These are phyloP conservation scores for Paecilomyces formosus DNA, from an alignment of 2,329 filamentous ascomycete genomes.

Conservation along the genomic window DNA sequence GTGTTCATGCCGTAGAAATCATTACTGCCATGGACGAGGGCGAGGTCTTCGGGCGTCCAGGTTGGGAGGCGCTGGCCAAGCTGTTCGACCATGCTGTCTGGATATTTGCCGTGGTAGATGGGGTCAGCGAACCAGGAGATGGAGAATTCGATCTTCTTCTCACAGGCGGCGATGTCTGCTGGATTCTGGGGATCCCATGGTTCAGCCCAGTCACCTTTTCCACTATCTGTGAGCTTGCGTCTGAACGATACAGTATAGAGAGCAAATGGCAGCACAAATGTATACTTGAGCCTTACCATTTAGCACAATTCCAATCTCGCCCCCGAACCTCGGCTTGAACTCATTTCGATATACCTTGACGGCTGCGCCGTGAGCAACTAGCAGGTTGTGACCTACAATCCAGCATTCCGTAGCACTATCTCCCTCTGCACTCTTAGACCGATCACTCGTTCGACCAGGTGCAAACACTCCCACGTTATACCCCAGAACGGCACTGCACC, in stretches of 20 bases:
- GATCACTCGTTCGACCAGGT: conserved; percentile 73
- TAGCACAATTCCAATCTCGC: conserved; percentile 79
- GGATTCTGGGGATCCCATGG: conserved; percentile 76
- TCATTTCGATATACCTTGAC: conserved; percentile 78
- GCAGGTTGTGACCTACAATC: conserved; percentile 72
- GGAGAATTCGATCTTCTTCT: conserved; percentile 78
- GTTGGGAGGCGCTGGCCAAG: conserved; percentile 68
- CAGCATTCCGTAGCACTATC: conserved; percentile 73
- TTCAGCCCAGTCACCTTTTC: conserved; percentile 65
- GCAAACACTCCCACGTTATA: conserved; percentile 73
- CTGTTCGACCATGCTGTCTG: conserved; percentile 74
- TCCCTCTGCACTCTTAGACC: conserved; percentile 60
- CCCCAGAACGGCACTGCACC: conserved; percentile 74
- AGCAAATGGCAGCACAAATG: no score
- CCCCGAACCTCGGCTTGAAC: conserved; percentile 64
- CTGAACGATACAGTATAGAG: not conserved
- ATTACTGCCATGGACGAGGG: conserved; percentile 75
- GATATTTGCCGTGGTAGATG: conserved; percentile 77
- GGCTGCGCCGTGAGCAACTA: conserved; percentile 71
- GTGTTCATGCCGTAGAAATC: conserved; percentile 96
- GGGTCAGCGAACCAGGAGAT: conserved; percentile 87
- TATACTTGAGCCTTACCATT: conserved; percentile 51
- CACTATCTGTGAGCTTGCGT: not conserved
- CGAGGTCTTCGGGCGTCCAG: conserved; percentile 65
- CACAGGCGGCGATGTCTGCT: conserved; percentile 64